Evolutionary conservation across 2,329 filamentous ascomycete genomes (phyloP).

Genomic region (Elsinoe perseae): DNA sequence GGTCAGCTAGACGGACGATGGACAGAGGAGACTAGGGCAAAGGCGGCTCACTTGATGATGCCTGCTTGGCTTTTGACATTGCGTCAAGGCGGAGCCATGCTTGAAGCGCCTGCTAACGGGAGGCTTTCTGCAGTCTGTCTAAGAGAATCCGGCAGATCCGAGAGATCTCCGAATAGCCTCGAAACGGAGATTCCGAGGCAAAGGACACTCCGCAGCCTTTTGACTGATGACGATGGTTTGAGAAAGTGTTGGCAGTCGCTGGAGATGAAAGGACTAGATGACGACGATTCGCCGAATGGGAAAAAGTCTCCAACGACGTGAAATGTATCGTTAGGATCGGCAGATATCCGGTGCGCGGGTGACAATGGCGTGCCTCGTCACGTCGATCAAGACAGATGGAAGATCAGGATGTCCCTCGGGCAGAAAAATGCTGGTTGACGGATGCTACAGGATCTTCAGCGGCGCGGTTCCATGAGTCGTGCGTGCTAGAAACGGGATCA

Average conservation of each 20-base stretch:
- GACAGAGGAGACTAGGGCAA: background rate
- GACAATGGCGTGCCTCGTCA: background rate
- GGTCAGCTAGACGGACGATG: background rate
- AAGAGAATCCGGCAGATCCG: background rate
- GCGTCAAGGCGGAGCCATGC: background rate
- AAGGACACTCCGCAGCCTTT: background rate
- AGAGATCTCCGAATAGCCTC: background rate
- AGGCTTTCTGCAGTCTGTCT: background rate
- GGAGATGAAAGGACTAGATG: background rate
- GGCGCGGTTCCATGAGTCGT: background rate
- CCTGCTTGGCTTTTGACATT: slow-evolving; percentile 31
- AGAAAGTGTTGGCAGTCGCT: background rate
- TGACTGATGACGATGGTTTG: background rate
- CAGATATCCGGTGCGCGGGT: background rate
- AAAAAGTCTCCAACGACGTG: background rate
- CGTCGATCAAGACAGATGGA: background rate
- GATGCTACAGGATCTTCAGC: background rate
- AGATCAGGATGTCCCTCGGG: background rate
- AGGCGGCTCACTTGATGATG: slow-evolving; percentile 16
- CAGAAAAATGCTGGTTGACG: background rate
- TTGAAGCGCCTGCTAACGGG: background rate
- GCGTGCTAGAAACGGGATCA: background rate
- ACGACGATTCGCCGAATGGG: too few species aligned
- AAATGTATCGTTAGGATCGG: background rate
- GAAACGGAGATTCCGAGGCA: background rate